phyloP scores from a whole-genome alignment of 768 basidiomycete species.

The Auriscalpium microsporum region DNA sequence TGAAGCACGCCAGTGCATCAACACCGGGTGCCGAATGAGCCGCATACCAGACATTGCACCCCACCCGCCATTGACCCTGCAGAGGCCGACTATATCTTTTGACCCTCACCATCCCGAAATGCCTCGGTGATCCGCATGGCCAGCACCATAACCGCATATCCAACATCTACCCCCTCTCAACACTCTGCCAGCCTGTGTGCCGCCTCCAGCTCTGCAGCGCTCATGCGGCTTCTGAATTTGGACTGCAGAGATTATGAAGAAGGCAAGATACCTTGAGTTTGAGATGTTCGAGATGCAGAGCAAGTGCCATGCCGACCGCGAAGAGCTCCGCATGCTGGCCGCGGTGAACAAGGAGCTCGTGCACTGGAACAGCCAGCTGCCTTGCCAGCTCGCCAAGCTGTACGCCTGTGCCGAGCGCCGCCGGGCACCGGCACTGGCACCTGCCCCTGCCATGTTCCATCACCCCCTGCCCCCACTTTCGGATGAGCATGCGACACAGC shows the following conservation, averaged over 20 bases:
- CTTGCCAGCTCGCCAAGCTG: no score
- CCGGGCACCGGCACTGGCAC: no score
- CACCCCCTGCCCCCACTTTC: no score
- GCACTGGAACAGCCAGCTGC: no score
- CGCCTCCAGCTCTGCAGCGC: neutral
- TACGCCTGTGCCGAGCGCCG: no score
- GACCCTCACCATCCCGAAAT: neutral
- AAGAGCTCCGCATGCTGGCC: no score
- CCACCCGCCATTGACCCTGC: neutral
- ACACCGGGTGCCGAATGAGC: neutral
- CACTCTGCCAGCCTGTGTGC: neutral
- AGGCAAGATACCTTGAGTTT: neutral
- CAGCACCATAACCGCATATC: slow-evolving; percentile 10
- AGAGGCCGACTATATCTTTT: neutral
- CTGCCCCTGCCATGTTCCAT: no score
- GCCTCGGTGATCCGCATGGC: slow-evolving; percentile 1
- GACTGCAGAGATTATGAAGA: neutral
- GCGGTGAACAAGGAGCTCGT: no score
- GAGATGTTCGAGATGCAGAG: neutral
- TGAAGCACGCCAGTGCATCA: no score
- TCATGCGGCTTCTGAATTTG: neutral
- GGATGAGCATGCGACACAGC: no score
- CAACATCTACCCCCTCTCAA: neutral
- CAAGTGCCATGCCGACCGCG: no score
- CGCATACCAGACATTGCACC: neutral